Evolutionary conservation across 768 basidiomycete species (phyloP).

Genomic region (Candolleomyces efflorescens): DNA sequence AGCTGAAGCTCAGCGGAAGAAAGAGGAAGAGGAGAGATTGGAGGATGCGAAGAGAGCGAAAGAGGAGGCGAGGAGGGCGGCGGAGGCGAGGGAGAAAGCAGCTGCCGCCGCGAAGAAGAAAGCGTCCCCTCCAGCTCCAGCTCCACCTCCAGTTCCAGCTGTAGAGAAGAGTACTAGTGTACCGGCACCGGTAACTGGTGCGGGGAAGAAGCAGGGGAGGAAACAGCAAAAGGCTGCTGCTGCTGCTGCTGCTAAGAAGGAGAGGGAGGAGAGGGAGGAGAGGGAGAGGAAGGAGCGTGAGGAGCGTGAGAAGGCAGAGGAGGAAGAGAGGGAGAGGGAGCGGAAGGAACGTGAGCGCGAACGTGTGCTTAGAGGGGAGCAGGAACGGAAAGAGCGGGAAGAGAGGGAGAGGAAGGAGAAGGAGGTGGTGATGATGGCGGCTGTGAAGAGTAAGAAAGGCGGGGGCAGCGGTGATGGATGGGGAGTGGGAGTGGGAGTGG

Average conservation of each 20-base stretch:
- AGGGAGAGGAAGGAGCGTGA: neutral
- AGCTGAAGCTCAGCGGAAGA: neutral
- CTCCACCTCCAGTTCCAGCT: neutral
- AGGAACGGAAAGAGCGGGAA: slow-evolving; percentile 1
- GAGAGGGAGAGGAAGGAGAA: slow-evolving; percentile 9
- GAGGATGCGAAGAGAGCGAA: no score
- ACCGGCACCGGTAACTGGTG: neutral
- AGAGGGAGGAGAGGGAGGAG: neutral
- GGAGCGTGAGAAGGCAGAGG: neutral
- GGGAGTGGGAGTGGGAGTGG: neutral
- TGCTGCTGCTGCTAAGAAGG: neutral
- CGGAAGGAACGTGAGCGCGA: neutral
- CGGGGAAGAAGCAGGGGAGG: slow-evolving; percentile 2
- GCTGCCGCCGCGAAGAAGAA: neutral
- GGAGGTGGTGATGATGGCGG: slow-evolving; percentile 23
- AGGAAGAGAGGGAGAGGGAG: neutral
- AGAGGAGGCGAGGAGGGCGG: no score
- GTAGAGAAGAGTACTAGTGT: neutral
- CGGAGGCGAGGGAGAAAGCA: neutral
- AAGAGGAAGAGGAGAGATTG: slow-evolving; percentile 4
- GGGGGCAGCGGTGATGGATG: neutral
- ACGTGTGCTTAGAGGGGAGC: neutral
- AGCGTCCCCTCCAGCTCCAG: neutral
- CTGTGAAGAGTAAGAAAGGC: slow-evolving; percentile 15
- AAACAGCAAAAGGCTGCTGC: neutral